A percentile compares a stretch with the other conserved stretches of the same genome.
These are phyloP conservation scores for Elongisporangium senticosum DNA, from an alignment of 352 stramenopile genomes.

Conservation along the genomic window DNA sequence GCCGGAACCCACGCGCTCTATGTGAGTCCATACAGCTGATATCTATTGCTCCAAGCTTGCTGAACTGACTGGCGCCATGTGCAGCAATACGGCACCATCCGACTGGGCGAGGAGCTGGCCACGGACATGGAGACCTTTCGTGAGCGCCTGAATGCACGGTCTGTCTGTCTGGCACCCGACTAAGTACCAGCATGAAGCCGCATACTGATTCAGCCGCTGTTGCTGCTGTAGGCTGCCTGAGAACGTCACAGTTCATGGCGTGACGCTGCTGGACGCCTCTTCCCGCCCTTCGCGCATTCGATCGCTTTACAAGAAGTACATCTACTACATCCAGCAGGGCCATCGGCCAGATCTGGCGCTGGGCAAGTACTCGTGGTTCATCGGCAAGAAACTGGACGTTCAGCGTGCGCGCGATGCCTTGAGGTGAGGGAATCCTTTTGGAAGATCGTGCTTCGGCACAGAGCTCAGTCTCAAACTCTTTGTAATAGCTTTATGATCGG, in stretches of 20 bases:
- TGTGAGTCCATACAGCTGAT: slow-evolving; percentile 22
- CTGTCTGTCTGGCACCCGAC: background rate
- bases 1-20: slow-evolving; percentile 81
- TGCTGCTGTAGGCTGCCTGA: slow-evolving; percentile 25
- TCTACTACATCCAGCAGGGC: slow-evolving; percentile 88
- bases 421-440: slow-evolving; percentile 17
- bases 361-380: slow-evolving; percentile 79
- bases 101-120: slow-evolving; percentile 28
- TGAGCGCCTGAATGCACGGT: slow-evolving; percentile 52
- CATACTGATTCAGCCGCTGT: background rate
- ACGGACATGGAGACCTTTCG: slow-evolving; percentile 40
- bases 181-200: slow-evolving; percentile 4
- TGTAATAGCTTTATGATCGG: slow-evolving; percentile 48
- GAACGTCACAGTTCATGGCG: slow-evolving; percentile 41
- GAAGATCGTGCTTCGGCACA: background rate
- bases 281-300: slow-evolving; percentile 54
- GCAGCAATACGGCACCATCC: slow-evolving; percentile 84
- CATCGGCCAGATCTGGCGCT: slow-evolving; percentile 59
- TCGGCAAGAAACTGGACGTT: slow-evolving; percentile 61
- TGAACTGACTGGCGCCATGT: slow-evolving; percentile 5
- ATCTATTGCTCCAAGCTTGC: background rate
- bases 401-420: slow-evolving; percentile 59
- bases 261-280: slow-evolving; percentile 23
- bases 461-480: slow-evolving; percentile 3
- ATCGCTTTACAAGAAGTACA: slow-evolving; percentile 84